Base-by-base conservation (phyloP, 331 rosid species). In the Arachis monticola region DNA sequence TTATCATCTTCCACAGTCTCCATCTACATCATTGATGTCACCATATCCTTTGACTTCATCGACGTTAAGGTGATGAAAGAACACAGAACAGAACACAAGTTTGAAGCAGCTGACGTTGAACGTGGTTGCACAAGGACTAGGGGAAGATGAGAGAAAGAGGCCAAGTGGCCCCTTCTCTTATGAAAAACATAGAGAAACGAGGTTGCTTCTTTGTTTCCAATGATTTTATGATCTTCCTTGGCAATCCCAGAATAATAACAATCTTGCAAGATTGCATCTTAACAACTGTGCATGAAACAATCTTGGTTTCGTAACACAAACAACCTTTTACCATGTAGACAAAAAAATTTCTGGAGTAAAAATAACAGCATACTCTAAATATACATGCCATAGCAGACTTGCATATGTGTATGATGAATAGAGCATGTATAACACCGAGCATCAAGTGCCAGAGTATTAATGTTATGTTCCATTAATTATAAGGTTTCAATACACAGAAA, bases 401-500 rank as follows among this genome's bases (percentile, higher is more conserved):
- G 4, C 40, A 1, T 1, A 35, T 35, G 40, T 4, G 4, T 1
- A 2, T 35, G 40, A 35, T 35, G 40, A 35, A 4, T 35, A 35
- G 40, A 35, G 40, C 40, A 1, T 2, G 40, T 35, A 35, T 35
- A 35, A 35, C 40, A 35, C 40, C 4, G 40, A 35, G 40, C 40
- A 10, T 42, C 51, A 50, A 60, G 46, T 35, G 40, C 60, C n/a
- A 60, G 22, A 66, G 71, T 35, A 52, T 8, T 2, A 7, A 63
- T 42, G 59, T 40, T 10, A 60, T 17, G n/a, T 51, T 42, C 27
- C 47, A 35, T 64, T 44, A 52, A 2, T 3, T 63, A 41, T 27
- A 50, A 77, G 44, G 66, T 67, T 55, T 68, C 68, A 61, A 50
- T 40, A 70, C 48, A 79, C 22, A 7, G 17, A 38, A 67, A 40